phyloP scores from a whole-genome alignment of 2,329 filamentous ascomycete species.

The Endocalyx cinctus region DNA sequence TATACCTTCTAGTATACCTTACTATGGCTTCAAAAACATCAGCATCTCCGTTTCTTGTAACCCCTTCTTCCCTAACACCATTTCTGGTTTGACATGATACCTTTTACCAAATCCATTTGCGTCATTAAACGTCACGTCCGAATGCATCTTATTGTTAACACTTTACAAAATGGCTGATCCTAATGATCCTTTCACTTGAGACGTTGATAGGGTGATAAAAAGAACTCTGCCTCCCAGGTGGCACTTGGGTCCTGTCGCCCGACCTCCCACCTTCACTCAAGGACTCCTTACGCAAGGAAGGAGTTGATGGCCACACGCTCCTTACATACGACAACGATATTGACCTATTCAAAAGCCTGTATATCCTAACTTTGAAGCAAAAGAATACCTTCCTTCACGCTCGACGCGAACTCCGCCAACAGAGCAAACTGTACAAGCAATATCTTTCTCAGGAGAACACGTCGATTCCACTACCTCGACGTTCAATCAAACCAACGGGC shows the following conservation, averaged over 20 bases:
- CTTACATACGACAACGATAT: constrained; percentile 1
- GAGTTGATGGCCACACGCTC: background rate
- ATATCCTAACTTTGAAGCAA: constrained; percentile 1
- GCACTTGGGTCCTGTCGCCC: background rate
- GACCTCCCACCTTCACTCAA: constrained; percentile 1
- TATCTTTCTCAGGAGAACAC: constrained; percentile 1
- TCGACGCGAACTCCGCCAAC: constrained; percentile 1
- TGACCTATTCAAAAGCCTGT: background rate
- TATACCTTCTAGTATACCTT: no score
- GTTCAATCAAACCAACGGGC: background rate
- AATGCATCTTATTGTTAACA: no score
- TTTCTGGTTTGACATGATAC: no score
- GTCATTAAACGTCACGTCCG: no score
- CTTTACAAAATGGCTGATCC: no score
- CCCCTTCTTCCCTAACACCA: no score
- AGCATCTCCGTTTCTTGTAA: no score
- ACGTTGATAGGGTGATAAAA: no score
- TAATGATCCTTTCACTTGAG: no score
- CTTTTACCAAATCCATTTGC: no score
- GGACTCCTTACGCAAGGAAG: constrained; percentile 1
- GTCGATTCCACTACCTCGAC: background rate
- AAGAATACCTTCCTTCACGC: background rate
- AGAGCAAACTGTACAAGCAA: background rate
- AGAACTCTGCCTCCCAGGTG: background rate
- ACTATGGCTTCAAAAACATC: no score